Conservation (phyloP, 2,329 filamentous ascomycete genomes). For the Microcera coccophila region DNA sequence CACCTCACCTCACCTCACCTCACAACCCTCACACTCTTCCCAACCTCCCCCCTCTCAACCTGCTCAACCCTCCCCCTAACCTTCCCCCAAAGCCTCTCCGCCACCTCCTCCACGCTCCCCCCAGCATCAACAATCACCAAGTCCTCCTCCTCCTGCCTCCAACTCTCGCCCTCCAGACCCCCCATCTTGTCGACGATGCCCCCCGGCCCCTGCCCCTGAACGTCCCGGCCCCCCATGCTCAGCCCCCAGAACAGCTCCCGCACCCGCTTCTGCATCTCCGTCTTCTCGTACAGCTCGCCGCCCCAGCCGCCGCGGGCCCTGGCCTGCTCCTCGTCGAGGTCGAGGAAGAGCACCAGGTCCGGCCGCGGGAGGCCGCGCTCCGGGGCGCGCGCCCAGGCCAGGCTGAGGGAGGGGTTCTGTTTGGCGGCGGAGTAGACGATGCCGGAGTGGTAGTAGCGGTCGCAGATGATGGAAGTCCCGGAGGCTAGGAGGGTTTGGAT, state of each 20-base stretch:
- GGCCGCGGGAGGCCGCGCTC: conserved; percentile 84
- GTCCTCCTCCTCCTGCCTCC: conserved; percentile 50
- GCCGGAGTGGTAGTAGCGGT: conserved; percentile 93
- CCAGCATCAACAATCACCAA: conserved; percentile 54
- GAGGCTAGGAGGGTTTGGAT: conserved; percentile 53
- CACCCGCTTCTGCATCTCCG: conserved; percentile 76
- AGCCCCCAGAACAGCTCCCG: conserved; percentile 66
- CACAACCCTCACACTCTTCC: conserved; percentile 39
- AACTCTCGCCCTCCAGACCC: conserved; percentile 27
- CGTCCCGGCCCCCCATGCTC: conserved; percentile 43
- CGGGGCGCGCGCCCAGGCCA: conserved; percentile 78
- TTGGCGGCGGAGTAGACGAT: conserved; percentile 93
- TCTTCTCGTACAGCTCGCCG: conserved; percentile 81
- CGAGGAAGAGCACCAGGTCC: conserved; percentile 83
- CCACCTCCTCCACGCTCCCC: conserved; percentile 52
- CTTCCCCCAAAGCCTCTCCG: conserved; percentile 52
- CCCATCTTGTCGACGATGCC: conserved; percentile 13
- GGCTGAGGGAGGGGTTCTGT: conserved; percentile 61
- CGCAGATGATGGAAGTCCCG: conserved; percentile 76
- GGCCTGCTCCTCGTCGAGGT: conserved; percentile 70
- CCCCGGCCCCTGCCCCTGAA: conserved; percentile 26
- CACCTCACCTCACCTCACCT: conserved; percentile 6
- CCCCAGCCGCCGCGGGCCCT: conserved; percentile 81
- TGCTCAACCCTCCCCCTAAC: conserved; percentile 45
- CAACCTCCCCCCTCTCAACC: conserved; percentile 49